phyloP scores from a whole-genome alignment of 2,329 filamentous ascomycete genomes.

The Arthrobotrys conoides region DNA sequence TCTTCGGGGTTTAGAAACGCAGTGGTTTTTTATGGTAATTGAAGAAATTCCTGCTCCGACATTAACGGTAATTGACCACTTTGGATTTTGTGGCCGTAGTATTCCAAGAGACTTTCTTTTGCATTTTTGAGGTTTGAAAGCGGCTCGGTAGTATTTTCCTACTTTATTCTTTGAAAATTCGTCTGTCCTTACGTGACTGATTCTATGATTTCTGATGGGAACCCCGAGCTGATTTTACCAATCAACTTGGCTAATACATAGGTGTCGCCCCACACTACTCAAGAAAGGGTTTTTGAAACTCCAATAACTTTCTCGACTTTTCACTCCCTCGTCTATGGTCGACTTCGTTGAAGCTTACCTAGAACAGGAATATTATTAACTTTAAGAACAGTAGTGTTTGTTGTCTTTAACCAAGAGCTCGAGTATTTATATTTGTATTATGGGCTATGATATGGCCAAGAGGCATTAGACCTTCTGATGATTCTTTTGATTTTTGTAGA shows the following conservation, averaged over 20 bases:
- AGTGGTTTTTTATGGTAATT: neutral
- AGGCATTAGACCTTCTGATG: no score
- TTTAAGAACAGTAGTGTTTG: no score
- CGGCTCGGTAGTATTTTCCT: neutral
- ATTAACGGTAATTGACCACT: neutral
- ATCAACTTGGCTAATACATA: neutral
- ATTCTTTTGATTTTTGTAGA: no score
- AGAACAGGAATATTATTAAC: no score
- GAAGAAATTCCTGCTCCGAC: neutral
- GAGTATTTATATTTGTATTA: no score
- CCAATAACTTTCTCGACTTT: neutral
- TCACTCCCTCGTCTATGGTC: neutral
- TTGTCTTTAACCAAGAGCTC: no score
- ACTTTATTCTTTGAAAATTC: no score
- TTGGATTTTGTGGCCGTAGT: neutral
- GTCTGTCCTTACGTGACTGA: no score
- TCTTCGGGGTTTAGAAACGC: no score
- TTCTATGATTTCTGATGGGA: neutral
- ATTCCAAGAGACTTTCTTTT: neutral
- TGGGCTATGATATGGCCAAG: no score
- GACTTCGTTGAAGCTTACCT: no score
- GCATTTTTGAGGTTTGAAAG: neutral
- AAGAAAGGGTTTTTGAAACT: neutral
- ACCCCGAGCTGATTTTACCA: neutral
- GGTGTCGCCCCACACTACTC: neutral